Evolutionary conservation across 148 eudicot species (phyloP).

Genomic region (Rhododendron molle): DNA sequence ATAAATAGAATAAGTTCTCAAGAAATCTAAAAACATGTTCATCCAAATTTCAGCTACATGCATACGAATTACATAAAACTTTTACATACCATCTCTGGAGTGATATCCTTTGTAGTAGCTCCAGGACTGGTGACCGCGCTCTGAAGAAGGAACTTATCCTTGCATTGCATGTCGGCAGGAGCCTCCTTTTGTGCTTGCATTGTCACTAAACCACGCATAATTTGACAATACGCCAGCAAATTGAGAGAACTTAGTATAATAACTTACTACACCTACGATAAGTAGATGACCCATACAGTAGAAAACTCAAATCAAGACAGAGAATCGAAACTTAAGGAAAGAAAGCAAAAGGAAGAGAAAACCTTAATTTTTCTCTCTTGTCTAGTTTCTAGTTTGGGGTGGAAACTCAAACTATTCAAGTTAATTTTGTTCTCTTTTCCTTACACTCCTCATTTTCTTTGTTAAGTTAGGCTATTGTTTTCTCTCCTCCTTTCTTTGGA

Average conservation of each 20-base stretch:
- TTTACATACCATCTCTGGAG: conserved; percentile 66
- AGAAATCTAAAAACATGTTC: not conserved
- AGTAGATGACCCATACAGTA: not conserved
- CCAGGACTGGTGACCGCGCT: conserved; percentile 56
- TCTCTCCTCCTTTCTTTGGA: not conserved
- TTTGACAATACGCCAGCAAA: not conserved
- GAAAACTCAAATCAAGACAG: not conserved
- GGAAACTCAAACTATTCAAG: not conserved
- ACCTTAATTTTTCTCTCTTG: not conserved
- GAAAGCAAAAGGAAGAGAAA: not conserved
- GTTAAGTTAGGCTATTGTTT: not conserved
- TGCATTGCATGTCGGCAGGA: conserved; percentile 81
- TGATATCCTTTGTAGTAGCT: conserved; percentile 56
- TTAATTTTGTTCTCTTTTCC: not conserved
- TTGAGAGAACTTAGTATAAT: not conserved
- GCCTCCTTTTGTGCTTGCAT: conserved; percentile 91
- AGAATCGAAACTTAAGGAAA: not conserved
- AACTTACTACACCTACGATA: not conserved
- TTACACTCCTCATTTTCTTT: not conserved
- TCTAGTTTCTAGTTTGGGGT: not conserved
- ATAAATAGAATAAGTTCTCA: not conserved
- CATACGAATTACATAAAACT: not conserved
- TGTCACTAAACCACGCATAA: conserved; percentile 44
- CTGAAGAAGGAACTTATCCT: conserved; percentile 82
- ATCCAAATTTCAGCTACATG: not conserved